Evolutionary conservation across 306 rosid species (phyloP).

Genomic region (Citrullus colocynthis): DNA sequence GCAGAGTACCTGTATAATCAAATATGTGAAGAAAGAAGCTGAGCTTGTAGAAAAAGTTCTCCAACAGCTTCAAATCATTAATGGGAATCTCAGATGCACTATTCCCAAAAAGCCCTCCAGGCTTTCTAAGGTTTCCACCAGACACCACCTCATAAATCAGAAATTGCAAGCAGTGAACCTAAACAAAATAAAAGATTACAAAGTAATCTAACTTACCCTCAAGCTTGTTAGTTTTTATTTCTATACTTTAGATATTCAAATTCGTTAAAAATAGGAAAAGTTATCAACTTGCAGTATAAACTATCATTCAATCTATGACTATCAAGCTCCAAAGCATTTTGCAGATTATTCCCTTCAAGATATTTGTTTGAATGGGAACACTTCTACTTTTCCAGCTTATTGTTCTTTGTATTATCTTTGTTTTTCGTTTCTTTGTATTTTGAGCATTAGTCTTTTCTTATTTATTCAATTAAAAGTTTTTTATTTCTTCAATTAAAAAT

Average conservation of each 20-base stretch:
- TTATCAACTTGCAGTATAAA: neutral
- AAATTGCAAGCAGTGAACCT: conserved; percentile 98
- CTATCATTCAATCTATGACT: neutral
- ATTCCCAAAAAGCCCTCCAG: conserved; percentile 96
- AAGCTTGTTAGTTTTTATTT: neutral
- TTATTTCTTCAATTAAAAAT: too few species aligned
- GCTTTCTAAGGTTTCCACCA: conserved; percentile 97
- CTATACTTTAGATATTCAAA: neutral
- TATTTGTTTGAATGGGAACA: too few species aligned
- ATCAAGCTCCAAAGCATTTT: too few species aligned
- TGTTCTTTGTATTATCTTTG: too few species aligned
- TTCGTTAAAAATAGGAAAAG: neutral
- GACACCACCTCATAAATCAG: conserved; percentile 94
- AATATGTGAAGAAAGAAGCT: conserved; percentile 85
- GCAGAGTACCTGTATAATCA: conserved; percentile 71
- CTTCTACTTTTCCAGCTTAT: too few species aligned
- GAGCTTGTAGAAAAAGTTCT: conserved; percentile 90
- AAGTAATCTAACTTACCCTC: neutral
- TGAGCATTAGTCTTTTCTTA: too few species aligned
- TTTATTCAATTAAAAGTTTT: too few species aligned
- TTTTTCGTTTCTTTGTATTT: too few species aligned
- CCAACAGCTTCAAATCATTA: conserved; percentile 80
- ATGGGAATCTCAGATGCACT: conserved; percentile 91
- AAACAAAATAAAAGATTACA: conserved; percentile 16
- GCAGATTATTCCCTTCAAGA: too few species aligned